These are phyloP conservation scores for Aspergillus vadensis DNA, from an alignment of 2,329 filamentous ascomycete genomes.

Conservation along the genomic window DNA sequence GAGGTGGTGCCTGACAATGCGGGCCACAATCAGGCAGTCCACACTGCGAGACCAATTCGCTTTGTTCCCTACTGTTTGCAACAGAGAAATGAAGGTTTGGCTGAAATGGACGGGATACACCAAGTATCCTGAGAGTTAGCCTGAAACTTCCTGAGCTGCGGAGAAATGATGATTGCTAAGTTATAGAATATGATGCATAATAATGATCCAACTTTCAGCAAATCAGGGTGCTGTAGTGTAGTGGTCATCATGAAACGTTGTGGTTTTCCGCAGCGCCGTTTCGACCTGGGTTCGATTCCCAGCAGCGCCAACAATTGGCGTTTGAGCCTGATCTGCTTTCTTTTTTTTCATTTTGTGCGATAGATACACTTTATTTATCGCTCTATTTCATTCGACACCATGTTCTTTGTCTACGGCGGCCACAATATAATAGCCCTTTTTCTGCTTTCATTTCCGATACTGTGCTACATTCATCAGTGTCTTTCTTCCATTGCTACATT, in stretches of 20 bases:
- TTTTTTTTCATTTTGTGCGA: conserved; percentile 1
- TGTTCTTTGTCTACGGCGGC: no score
- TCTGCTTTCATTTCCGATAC: no score
- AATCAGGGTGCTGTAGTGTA: conserved; percentile 30
- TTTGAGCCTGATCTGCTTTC: conserved; percentile 20
- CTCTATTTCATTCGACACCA: not conserved
- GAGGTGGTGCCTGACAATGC: not conserved
- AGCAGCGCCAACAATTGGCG: conserved; percentile 23
- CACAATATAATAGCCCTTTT: no score
- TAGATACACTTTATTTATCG: not conserved
- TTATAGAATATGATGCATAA: not conserved
- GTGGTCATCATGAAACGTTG: conserved; percentile 28
- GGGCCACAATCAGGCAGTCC: not conserved
- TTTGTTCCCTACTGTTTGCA: no score
- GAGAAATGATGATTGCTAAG: not conserved
- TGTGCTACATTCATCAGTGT: no score
- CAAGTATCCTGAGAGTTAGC: no score
- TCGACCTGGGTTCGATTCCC: conserved; percentile 29
- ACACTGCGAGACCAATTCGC: no score
- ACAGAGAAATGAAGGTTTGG: no score
- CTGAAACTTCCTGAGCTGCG: no score
- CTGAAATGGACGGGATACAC: no score
- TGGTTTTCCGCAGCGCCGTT: conserved; percentile 22
- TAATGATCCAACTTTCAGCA: not conserved
- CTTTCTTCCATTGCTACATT: no score